These are phyloP conservation scores for Aspergillus sp. DNA, from an alignment of 2,329 filamentous ascomycete genomes.

Conservation along the genomic window DNA sequence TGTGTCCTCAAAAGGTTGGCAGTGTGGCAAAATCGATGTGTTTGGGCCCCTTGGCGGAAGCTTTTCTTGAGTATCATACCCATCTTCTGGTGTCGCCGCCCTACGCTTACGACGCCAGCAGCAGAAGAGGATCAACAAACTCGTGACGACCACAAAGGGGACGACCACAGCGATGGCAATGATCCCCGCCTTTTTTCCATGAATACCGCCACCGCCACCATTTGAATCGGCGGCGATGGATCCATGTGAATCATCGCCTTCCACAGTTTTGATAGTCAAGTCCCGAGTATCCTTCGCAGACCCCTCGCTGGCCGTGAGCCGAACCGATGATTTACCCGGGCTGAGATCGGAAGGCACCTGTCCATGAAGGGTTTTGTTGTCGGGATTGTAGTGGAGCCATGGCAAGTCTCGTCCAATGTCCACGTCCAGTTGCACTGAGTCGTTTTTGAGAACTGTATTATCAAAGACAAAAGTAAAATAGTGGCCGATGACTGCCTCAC, in stretches of 20 bases:
- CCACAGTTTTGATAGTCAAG: constrained; percentile 43
- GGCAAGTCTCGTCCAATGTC: constrained; percentile 42
- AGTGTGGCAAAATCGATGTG: constrained; percentile 23
- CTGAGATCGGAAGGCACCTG: constrained; percentile 45
- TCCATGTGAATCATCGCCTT: constrained; percentile 18
- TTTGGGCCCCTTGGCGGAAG: constrained; percentile 19
- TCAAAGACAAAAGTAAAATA: constrained; percentile 51
- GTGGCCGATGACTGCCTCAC: constrained; percentile 52
- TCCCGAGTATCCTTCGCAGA: constrained; percentile 41
- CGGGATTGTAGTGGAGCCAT: constrained; percentile 53
- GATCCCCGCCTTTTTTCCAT: constrained; percentile 35
- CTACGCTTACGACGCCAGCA: constrained; percentile 35
- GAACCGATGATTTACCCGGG: constrained; percentile 42
- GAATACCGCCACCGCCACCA: constrained; percentile 13
- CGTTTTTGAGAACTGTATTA: constrained; percentile 41
- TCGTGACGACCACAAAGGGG: constrained; percentile 32
- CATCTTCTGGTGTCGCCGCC: constrained; percentile 23
- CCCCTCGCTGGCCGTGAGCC: constrained; percentile 44
- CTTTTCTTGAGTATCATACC: constrained; percentile 23
- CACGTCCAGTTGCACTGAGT: constrained; percentile 44
- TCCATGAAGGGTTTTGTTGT: constrained; percentile 47
- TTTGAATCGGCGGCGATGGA: constrained; percentile 17
- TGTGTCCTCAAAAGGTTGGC: constrained; percentile 25
- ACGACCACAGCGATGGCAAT: constrained; percentile 38
- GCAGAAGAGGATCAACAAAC: constrained; percentile 31